Base-by-base conservation (phyloP, 2,329 filamentous ascomycete genomes). In the Ophiocordyceps camponoti-rufipedis region DNA sequence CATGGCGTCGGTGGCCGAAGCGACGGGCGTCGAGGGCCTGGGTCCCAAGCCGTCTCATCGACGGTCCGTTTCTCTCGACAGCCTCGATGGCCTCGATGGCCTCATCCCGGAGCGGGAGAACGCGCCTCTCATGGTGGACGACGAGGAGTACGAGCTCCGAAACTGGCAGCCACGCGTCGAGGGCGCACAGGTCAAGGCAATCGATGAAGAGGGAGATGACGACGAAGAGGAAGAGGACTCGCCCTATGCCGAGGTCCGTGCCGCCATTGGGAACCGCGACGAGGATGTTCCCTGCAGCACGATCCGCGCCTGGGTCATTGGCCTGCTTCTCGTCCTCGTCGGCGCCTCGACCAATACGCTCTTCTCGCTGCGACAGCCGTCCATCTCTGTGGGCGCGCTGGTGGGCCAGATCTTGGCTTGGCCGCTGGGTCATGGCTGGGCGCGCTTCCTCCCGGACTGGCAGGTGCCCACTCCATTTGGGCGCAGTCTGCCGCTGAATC, bases 201-300 rank as follows among this genome's bases (percentile, higher is more conserved):
- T 12, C 6, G n/a, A 39, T n/a, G 35, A 39, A n/a, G 35, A 38
- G 14, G 33, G 12, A 3, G 33, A n/a, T 28, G 38, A 33, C n/a
- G 18, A 23, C 5, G 31, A 42, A 4, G 64, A 66, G 32, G 66
- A 69, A 7, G 72, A 77, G 48, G 64, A 78, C 55, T 82, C 78
- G 2, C 78, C 78, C 0, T 82, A 82, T 53, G 71, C 77, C 28
- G 78, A 82, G 58, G 77, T 80, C 43, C 67, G 74, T 42, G 75
- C 78, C 32, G 76, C 78, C 8, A 76, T 81, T 3, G 66, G 67
- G 45, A 80, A 80, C 55, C 75, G 73, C 52, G 78, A 82, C 55
- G 72, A 81, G 52, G 71, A 78, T 42, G 55, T 80, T 28, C 78
- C 78, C 1, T 78, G 75, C 61, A 81, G 78, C 56, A 82, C 79